Base-by-base conservation (phyloP, 139 green algal species). In the Pseudopediastrum boryanum region DNA sequence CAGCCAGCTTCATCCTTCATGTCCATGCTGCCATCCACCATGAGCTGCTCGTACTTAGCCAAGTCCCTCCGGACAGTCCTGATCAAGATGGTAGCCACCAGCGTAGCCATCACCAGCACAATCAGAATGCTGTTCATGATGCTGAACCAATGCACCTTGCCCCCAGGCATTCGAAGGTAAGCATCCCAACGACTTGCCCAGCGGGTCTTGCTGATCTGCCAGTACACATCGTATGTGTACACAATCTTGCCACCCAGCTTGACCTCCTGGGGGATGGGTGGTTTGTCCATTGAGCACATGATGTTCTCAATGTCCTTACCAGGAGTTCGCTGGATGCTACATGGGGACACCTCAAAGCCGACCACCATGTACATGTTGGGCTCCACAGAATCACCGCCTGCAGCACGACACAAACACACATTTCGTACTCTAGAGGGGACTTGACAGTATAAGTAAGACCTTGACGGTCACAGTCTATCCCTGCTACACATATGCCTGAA, bases 121-220 rank as follows among this genome's bases (percentile, higher is more conserved):
- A 99, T 94, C 83, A 98, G 91, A 66, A 97, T 67, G n/a, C 78
- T 92, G 91, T 99, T 98, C 27, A 98, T 77, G 86, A 99, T 98
- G 81, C 84, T 93, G 87, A 98, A 98, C 96, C 96, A 99, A 89
- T 99, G 95, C 41, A 98, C 87, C 77, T 85, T 89, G 71, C 94
- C 94, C 13, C 92, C 93, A 3, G 92, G 92, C 94, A 98, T 98
- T 65, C 91, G 88, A 80, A 99, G 91, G 82, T 98, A 99, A 1
- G 94, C 90, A 76, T 99, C 96, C 96, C 96, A 99, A 42, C 96
- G 91, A 0, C 82, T 92, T 9, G 93, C 90, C 96, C 96, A 99
- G 66, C 89, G 86, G 62, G 96, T 94, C 25, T 92, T 82, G 36
- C 73, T 92, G 66, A 87, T 71, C 79, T 96, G 85, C 93, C 93